Percentiles rank a stretch among this genome's conserved stretches.
These are phyloP conservation scores for Starmerella bombicola DNA, from an alignment of 805 yeast genomes.

Conservation along the genomic window DNA sequence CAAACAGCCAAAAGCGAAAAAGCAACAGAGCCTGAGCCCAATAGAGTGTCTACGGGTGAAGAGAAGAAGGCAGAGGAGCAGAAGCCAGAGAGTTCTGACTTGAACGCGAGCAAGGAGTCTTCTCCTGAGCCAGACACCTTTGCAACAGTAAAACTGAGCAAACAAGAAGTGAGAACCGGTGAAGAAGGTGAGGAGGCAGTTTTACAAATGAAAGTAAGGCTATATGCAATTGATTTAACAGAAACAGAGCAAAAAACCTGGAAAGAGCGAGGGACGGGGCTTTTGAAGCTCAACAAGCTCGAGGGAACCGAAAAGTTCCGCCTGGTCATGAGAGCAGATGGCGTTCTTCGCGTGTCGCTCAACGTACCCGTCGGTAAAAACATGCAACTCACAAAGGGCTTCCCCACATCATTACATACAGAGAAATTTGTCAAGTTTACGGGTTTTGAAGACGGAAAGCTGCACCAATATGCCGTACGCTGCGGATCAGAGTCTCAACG, in stretches of 20 bases:
- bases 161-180: conserved; percentile 53
- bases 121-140: conserved; percentile 19
- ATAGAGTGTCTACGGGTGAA: too few relatives aligned
- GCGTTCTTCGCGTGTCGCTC: conserved; percentile 66
- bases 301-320: conserved; percentile 39
- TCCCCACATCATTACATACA: conserved; percentile 71
- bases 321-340: conserved; percentile 82
- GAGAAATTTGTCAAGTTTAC: conserved; percentile 73
- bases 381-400: conserved; percentile 59
- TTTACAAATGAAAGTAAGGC: conserved; percentile 60
- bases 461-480: conserved; percentile 73
- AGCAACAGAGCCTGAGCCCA: background rate
- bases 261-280: conserved; percentile 92
- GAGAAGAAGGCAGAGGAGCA: background rate
- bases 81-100: background rate
- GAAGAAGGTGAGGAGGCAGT: conserved; percentile 73
- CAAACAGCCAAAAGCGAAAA: background rate
- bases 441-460: conserved; percentile 50
- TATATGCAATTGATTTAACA: conserved; percentile 52
- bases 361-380: conserved; percentile 56
- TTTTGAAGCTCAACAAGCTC: conserved; percentile 58
- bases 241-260: conserved; percentile 60
- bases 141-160: conserved; percentile 28
- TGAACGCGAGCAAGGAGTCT: background rate
- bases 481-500: conserved; percentile 53